Base-by-base conservation (phyloP, 1,284 basidiomycete genomes). In the Chondrostereum purpureum region DNA sequence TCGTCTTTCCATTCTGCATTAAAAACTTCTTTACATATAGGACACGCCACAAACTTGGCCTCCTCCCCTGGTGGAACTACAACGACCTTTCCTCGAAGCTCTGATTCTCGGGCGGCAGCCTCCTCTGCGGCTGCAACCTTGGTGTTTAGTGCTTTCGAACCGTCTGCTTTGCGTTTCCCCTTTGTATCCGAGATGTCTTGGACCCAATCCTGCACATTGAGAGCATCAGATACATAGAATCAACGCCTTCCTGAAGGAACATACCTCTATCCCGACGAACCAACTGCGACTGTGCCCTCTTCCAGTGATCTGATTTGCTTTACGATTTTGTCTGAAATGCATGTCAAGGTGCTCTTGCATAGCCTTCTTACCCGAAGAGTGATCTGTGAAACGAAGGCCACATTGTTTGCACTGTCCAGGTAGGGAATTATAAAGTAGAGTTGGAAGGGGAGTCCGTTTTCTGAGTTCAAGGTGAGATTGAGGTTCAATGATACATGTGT, bases 291-390 rank as follows among this genome's bases (percentile, higher is more conserved):
- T 90, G 56, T 94, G 88, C 18, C 94, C 93, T 50, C 95, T 78
- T 0, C 89, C 89, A 6, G 78, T 69, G 36, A 83, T 85, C 61
- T 94, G 90, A 53, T 80, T 85, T 24, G 90, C 86, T 60, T 92
- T 88, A 53, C 88, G 79, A 60, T 98, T 99, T 58, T 96, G 88
- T 55, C 85, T 78, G 68, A 97, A 98, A 66, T 99, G 96, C 87
- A 92, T 90, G 62, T 99, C 96, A 55, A 99, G 75, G 61, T 99
- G 96, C 45, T 85, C 78, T 55, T 96, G 83, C 70, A 94, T 78
- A 19, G 73, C 74, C 59, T 82, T 83, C 66, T 87, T 91, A 51
- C 90, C 91, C 42, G 69, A 59, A 19, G 67, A 59, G 33, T 78
- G 80, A 52, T 88, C 83, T 37, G 84, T 71, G 63, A 95, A 97